A percentile compares a stretch with the other conserved stretches of the same genome.
These are phyloP conservation scores for Plasmopara viticola DNA, from an alignment of 352 stramenopile species.

Conservation along the genomic window DNA sequence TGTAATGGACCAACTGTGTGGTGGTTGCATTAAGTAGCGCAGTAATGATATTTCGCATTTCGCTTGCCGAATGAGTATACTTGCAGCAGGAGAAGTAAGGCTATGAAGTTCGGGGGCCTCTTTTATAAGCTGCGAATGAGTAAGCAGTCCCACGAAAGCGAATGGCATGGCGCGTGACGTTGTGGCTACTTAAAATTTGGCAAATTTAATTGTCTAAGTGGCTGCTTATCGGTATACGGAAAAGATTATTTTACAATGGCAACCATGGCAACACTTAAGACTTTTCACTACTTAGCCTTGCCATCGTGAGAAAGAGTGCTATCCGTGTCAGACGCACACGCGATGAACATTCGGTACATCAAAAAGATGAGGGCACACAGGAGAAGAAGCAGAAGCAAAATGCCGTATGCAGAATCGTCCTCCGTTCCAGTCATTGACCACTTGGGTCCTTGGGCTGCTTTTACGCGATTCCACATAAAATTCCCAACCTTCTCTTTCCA, in stretches of 20 bases:
- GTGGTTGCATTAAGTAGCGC: slow-evolving; percentile 43
- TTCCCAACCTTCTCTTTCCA: slow-evolving; percentile 60
- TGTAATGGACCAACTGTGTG: slow-evolving; percentile 64
- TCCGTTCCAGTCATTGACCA: slow-evolving; percentile 16
- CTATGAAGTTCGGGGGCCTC: slow-evolving; percentile 43
- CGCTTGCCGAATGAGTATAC: slow-evolving; percentile 70
- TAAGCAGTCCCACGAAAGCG: slow-evolving; percentile 58
- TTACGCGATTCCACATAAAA: slow-evolving; percentile 44
- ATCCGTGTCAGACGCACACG: slow-evolving; percentile 1
- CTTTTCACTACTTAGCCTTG: slow-evolving; percentile 24
- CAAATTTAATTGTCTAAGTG: background rate
- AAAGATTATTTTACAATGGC: no score
- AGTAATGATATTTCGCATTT: slow-evolving; percentile 52
- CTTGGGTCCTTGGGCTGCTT: slow-evolving; percentile 20
- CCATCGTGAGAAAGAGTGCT: slow-evolving; percentile 22
- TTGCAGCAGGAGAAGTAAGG: slow-evolving; percentile 70
- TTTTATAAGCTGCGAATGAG: slow-evolving; percentile 68
- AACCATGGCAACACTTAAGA: no score
- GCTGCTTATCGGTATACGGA: slow-evolving; percentile 14
- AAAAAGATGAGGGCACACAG: slow-evolving; percentile 38
- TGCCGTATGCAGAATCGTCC: slow-evolving; percentile 29
- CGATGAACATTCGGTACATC: slow-evolving; percentile 34
- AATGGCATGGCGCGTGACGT: slow-evolving; percentile 50
- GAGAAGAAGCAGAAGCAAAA: slow-evolving; percentile 37
- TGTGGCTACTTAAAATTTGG: background rate